Percentiles rank a stretch among this genome's conserved stretches.
These are phyloP conservation scores for Monosporascus sp. DNA, from an alignment of 2,329 filamentous ascomycete genomes.

Conservation along the genomic window DNA sequence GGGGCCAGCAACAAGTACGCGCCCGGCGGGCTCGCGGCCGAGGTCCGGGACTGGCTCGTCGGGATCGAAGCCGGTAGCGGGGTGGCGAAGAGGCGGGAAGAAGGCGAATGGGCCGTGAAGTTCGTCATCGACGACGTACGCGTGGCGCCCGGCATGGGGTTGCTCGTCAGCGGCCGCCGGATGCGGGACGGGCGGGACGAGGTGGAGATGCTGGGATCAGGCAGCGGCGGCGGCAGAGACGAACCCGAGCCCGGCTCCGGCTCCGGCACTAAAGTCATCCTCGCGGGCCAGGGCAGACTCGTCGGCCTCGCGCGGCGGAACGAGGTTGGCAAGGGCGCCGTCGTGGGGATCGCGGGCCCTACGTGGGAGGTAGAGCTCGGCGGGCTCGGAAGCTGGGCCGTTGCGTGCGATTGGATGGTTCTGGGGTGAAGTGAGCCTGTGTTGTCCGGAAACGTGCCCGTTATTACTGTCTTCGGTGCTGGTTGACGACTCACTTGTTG, in stretches of 20 bases:
- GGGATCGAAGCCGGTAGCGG: constrained; percentile 31
- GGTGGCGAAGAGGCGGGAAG: constrained; percentile 4
- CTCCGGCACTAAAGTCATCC: constrained; percentile 12
- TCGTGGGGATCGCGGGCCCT: constrained; percentile 29
- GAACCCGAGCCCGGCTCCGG: neutral
- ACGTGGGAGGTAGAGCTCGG: constrained; percentile 31
- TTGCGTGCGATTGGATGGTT: constrained; percentile 33
- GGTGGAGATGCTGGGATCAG: neutral
- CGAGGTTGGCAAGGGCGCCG: constrained; percentile 19
- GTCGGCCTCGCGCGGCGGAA: constrained; percentile 20
- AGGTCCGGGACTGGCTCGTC: constrained; percentile 40
- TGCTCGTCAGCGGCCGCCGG: constrained; percentile 19
- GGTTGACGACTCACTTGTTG: too few relatives aligned
- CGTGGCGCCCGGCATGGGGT: constrained; percentile 18
- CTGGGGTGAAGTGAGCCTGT: constrained; percentile 7
- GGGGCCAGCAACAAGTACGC: constrained; percentile 27
- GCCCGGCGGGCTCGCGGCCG: constrained; percentile 35
- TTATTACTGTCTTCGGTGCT: neutral
- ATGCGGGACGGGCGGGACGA: neutral
- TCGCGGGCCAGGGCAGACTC: constrained; percentile 23
- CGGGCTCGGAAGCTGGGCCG: constrained; percentile 26
- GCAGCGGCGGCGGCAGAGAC: neutral
- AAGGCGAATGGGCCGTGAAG: constrained; percentile 14
- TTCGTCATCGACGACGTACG: constrained; percentile 21
- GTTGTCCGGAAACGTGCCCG: neutral